Conservation (phyloP, 805 yeast genomes). For the Metschnikowia santaceciliae region DNA sequence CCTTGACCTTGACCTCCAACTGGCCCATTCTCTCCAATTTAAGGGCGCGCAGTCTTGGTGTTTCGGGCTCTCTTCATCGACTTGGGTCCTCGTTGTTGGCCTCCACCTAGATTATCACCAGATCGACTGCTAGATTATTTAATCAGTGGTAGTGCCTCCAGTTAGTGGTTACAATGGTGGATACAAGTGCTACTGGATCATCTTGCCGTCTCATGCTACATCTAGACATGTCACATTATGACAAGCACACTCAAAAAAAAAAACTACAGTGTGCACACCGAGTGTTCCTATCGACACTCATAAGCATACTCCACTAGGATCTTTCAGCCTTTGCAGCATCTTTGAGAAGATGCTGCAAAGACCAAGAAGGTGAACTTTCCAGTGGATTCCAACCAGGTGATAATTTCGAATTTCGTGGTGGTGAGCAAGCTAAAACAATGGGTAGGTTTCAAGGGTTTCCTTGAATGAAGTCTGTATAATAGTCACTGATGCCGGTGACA, state of each 20-base stretch:
- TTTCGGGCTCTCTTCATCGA: constrained; percentile 89
- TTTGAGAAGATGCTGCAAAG: constrained; percentile 55
- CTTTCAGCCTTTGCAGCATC: constrained; percentile 81
- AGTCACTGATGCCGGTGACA: constrained; percentile 46
- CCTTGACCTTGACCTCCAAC: constrained; percentile 73
- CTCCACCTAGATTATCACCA: constrained; percentile 50
- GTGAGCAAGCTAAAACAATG: constrained; percentile 87
- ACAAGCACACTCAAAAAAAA: too few species aligned
- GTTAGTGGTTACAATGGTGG: too few species aligned
- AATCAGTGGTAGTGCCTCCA: too few species aligned
- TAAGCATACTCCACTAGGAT: constrained; percentile 35
- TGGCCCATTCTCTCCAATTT: constrained; percentile 84
- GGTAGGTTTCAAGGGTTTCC: constrained; percentile 72
- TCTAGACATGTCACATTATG: too few species aligned
- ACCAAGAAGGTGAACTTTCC: constrained; percentile 25
- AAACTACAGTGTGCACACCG: too few species aligned
- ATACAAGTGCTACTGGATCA: too few species aligned
- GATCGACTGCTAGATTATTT: too few species aligned
- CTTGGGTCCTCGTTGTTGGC: constrained; percentile 51
- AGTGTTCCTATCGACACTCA: too few species aligned
- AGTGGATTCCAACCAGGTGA: constrained; percentile 84
- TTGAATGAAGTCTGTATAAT: constrained; percentile 48
- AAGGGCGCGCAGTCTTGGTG: constrained; percentile 91
- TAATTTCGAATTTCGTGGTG: constrained; percentile 82
- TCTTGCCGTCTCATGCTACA: too few species aligned